These are phyloP conservation scores for Alternaria postmessia DNA, from an alignment of 2,329 filamentous ascomycete species.

Conservation along the genomic window DNA sequence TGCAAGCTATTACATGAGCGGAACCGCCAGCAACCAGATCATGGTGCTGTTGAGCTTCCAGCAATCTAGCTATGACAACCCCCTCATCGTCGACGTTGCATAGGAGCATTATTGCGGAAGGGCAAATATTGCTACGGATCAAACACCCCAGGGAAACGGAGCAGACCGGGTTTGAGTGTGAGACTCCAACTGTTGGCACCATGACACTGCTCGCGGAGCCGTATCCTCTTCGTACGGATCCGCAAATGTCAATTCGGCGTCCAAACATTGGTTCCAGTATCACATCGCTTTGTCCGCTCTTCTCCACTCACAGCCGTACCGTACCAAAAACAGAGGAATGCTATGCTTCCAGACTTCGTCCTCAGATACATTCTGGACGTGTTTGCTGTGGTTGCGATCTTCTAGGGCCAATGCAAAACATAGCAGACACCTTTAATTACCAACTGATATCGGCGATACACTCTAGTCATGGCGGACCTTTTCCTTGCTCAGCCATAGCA, in stretches of 20 bases:
- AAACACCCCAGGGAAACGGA: not conserved
- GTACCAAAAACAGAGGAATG: too few species aligned
- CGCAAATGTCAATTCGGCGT: not conserved
- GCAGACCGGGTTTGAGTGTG: not conserved
- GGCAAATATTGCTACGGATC: not conserved
- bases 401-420: too few species aligned
- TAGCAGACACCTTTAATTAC: too few species aligned
- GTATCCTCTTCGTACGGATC: not conserved
- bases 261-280: too few species aligned
- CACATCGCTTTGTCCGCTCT: too few species aligned
- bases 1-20: not conserved
- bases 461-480: too few species aligned
- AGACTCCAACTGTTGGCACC: not conserved
- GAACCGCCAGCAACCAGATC: not conserved
- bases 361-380: too few species aligned
- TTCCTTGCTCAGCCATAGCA: too few species aligned
- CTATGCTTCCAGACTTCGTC: too few species aligned
- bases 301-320: too few species aligned
- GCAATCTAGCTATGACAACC: not conserved
- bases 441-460: too few species aligned
- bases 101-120: not conserved
- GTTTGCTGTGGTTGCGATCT: too few species aligned
- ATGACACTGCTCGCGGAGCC: not conserved
- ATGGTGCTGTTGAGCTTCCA: not conserved
- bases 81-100: not conserved